Conservation (phyloP, 441 rosid genomes). For the Populus hybrid region DNA sequence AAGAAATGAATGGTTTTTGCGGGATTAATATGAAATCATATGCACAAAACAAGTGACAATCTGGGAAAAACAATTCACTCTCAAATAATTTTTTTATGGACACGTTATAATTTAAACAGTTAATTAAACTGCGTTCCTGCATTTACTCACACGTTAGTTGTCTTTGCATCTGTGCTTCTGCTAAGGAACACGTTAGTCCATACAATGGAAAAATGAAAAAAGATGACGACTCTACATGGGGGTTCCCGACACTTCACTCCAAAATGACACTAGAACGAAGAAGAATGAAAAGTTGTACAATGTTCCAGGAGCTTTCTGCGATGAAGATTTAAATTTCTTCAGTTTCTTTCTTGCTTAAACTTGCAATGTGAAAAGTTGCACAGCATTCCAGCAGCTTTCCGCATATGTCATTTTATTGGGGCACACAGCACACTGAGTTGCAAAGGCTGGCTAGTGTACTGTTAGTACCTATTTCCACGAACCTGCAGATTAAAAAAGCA, state of each 20-base stretch:
- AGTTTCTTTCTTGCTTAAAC: not conserved
- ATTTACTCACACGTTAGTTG: slow-evolving; percentile 9
- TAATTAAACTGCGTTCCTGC: slow-evolving; percentile 16
- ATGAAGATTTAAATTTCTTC: not conserved
- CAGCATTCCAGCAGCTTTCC: not conserved
- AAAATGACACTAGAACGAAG: not conserved
- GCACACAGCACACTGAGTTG: not conserved
- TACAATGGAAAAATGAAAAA: slow-evolving; percentile 8
- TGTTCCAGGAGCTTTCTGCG: not conserved
- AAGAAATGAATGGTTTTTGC: too few species aligned
- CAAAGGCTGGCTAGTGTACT: not conserved
- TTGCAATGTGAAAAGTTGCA: not conserved
- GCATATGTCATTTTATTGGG: not conserved
- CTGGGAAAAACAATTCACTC: slow-evolving; percentile 15
- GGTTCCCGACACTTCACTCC: not conserved
- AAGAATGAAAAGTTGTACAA: slow-evolving; percentile 3
- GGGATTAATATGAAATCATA: too few species aligned
- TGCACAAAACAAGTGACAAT: too few species aligned
- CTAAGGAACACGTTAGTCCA: slow-evolving; percentile 18
- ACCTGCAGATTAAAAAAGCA: slow-evolving; percentile 29
- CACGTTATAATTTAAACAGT: slow-evolving; percentile 4
- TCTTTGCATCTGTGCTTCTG: slow-evolving; percentile 5
- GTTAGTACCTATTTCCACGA: slow-evolving; percentile 33
- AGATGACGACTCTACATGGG: slow-evolving; percentile 14
- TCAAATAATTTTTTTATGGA: slow-evolving; percentile 16